Evolutionary conservation across 179 eudicot genomes (phyloP), one percentile per base, ranked within the genome.

Genomic region (Beta lomatogona): DNA sequence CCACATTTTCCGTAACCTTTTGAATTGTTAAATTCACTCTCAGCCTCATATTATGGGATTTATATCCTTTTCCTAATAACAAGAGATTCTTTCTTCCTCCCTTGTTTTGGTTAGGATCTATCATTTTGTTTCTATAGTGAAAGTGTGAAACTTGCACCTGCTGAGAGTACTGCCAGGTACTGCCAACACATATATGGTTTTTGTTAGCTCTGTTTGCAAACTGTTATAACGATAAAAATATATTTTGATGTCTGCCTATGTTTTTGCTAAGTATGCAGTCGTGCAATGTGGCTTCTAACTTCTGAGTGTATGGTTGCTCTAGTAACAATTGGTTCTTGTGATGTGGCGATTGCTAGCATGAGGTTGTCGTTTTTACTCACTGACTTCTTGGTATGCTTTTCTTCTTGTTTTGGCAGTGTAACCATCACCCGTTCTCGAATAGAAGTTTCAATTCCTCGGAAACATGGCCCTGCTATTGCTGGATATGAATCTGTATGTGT

Each of bases 401-500:
- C 19, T 67, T 28, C 52, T 80, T 54, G 9, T 59, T 54, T 61
- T 77, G 65, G 31, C 92, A 95, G 99, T 80, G 87, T 94, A 65
- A 95, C 99, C 76, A 84, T 82, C 57, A 92, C 97, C 64, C 98
- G 97, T 44, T 80, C 97, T 83, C 92, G 99, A 65, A 89, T 94
- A 82, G 97, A 93, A 86, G 89, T 89, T 69, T 92, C 98, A 48
- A 95, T 95, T 87, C 99, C 99, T 80, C 90, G 98, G 83, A 95
- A 95, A 86, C 99, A 94, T 80, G 99, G 98, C 55, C 97, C 98
- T 83, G 90, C 93, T 79, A 84, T 95, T 81, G 98, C 99, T 77
- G 99, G 99, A 78, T 95, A 95, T 88, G 99, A 95, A 87, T 88
- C 93, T 71, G 99, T 95, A 91, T 67, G 95, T 77, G 67, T 67